Percentiles rank a stretch among this genome's conserved stretches.
These are phyloP conservation scores for Stachybotrys elegans DNA, from an alignment of 2,329 filamentous ascomycete genomes.

Conservation along the genomic window DNA sequence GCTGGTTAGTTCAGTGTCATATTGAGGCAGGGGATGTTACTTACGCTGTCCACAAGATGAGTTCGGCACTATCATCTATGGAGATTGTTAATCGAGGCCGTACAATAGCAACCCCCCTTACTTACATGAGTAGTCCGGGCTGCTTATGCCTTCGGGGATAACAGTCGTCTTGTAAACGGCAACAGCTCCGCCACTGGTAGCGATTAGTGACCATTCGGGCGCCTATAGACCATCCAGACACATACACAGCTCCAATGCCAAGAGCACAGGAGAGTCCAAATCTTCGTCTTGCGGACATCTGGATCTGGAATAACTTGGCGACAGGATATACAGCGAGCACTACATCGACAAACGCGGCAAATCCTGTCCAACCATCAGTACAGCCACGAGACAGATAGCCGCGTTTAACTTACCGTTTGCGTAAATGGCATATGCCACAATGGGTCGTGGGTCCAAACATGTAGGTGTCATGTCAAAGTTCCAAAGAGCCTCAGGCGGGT, in stretches of 20 bases:
- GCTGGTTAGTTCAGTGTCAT: background rate
- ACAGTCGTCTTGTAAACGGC: slow-evolving; percentile 1
- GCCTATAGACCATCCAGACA: background rate
- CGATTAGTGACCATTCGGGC: background rate
- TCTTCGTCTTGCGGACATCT: slow-evolving; percentile 19
- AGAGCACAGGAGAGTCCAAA: slow-evolving; percentile 16
- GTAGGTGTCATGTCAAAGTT: slow-evolving; percentile 12
- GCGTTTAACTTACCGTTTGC: slow-evolving; percentile 7
- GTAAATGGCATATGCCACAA: slow-evolving; percentile 12
- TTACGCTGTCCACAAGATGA: slow-evolving; percentile 3
- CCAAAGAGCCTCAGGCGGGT: slow-evolving; percentile 16
- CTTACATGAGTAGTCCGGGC: slow-evolving; percentile 1
- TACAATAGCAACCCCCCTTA: too few species aligned
- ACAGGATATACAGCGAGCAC: slow-evolving; percentile 19
- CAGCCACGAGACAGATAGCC: background rate
- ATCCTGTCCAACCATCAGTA: slow-evolving; percentile 6
- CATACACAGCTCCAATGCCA: slow-evolving; percentile 20
- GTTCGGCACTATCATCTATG: background rate
- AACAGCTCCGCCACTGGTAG: background rate
- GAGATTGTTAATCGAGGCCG: background rate
- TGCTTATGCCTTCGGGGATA: background rate
- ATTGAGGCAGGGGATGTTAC: background rate
- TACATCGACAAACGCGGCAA: slow-evolving; percentile 18
- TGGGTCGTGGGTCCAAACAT: slow-evolving; percentile 11
- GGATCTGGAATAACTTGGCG: slow-evolving; percentile 13